Base-by-base conservation (phyloP, 805 yeast species). In the Candida broadrunensis region DNA sequence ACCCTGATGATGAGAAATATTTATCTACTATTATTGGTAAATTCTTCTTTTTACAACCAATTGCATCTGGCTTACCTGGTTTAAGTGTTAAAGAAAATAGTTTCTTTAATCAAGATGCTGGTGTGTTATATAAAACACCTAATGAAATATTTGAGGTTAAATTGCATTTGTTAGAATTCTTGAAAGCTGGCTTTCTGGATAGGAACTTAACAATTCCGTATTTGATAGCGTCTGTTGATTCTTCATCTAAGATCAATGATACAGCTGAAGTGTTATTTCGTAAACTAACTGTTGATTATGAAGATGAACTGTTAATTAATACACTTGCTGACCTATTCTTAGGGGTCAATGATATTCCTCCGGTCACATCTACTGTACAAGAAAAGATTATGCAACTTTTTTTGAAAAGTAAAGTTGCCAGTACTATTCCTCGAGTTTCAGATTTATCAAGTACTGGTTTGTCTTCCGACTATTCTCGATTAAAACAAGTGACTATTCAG, bases 41-140 rank as follows among this genome's bases (percentile, higher is more conserved):
- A 39, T 73, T 86, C 44, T 74, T 86, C 55, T 49, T 86, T 36
- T 58, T 87, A 25, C 64, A 64, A 33, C 81, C 89, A 1, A 54
- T 41, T 26, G 34, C 53, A 0, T 33, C 47, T 6, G 58, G 32
- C 56, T 72, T 79, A 42, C 88, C 91, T 0, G 96, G 96, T 0
- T 61, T 89, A 38, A 67, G 82, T 12, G 57, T 69, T 0, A 55
- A 55, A 0, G 88, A 84, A 32, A 73, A 77, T 15, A 56, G 76
- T 1, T 87, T 83, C 49, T 78, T 88, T 49, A 83, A 88, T 0
- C 73, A 71, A 39, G 77, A 77, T 46, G 88, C 91, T 2, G 91
- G 90, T 20, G 76, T 81, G 0, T 58, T 75, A 0, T 81, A 77
- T 52, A 76, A 76, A 39, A 43, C 65, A 1, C 63, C 67, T 5